A percentile compares a stretch with the other conserved stretches of the same genome.
Evolutionary conservation across 2,329 filamentous ascomycete species (phyloP).

Genomic region (Eurotiales sp.): DNA sequence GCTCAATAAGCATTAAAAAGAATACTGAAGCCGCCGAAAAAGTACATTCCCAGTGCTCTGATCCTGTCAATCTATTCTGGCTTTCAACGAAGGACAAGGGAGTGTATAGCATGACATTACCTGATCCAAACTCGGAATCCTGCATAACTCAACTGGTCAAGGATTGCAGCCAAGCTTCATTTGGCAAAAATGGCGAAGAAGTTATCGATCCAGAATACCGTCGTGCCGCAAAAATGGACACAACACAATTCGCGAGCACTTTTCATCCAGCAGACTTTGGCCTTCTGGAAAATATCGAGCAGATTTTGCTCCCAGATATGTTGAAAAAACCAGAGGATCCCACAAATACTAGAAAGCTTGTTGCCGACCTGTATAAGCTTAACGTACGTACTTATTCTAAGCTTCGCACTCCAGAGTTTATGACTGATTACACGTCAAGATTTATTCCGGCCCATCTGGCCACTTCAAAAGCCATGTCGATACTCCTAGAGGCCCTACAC

Average conservation of each 20-base stretch:
- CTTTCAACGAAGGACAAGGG: neutral
- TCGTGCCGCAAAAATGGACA: constrained; percentile 53
- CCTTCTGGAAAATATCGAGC: constrained; percentile 50
- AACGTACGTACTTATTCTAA: constrained; percentile 38
- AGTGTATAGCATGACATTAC: constrained; percentile 7
- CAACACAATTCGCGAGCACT: constrained; percentile 41
- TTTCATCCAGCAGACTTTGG: constrained; percentile 52
- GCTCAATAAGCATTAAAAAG: constrained; percentile 13
- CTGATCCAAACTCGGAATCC: neutral
- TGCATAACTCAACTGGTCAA: constrained; percentile 23
- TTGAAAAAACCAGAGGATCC: constrained; percentile 15
- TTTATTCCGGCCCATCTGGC: constrained; percentile 51
- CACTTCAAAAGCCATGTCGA: constrained; percentile 53
- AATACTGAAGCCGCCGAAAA: neutral
- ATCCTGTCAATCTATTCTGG: constrained; percentile 17
- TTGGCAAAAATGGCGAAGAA: constrained; percentile 45
- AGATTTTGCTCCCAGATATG: constrained; percentile 41
- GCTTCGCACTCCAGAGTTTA: neutral
- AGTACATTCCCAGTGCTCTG: constrained; percentile 5
- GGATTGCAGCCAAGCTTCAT: constrained; percentile 46
- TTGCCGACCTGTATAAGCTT: constrained; percentile 56
- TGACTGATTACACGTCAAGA: constrained; percentile 28
- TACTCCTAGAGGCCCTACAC: constrained; percentile 46
- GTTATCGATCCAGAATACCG: constrained; percentile 53
- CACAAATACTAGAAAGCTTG: constrained; percentile 31